Base-by-base conservation (phyloP, 306 rosid species). In the Astragalus membranaceus region DNA sequence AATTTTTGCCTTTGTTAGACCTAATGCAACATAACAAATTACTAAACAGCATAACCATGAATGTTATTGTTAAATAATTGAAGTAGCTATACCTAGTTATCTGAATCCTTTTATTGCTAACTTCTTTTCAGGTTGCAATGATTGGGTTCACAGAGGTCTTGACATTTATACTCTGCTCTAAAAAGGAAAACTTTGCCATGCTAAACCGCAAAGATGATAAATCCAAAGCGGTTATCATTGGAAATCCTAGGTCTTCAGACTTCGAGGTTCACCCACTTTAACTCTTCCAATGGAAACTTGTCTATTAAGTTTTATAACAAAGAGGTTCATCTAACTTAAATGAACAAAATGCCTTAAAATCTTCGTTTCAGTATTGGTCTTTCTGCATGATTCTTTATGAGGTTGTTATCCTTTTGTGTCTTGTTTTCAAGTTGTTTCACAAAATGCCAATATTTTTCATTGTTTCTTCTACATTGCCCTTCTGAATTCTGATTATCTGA, bases 221-320 rank as follows among this genome's bases (percentile, higher is more conserved):
- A 80, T 79, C 85, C 16, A 81, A 75, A n/a, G 92, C 89, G 0
- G 94, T 94, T 63, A 70, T 86, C 74, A 86, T 94, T 58, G 98
- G 82, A 69, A 94, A 94, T 79, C 97, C 97, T 51, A 89, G 97
- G 41, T 87, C 95, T 10, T 78, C 98, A 55, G 98, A 94, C 83
- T 87, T 84, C 78, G 95, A 94, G 95, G 97, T 91, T 64, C 64
- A 59, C 57, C 36, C 56, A 12, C 62, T 55, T 51, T 6, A 54
- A 7, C 56, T 39, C 69, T 30, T 37, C 63, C 37, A 35, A 17
- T 20, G 14, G n/a, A 50, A 53, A 14, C 39, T 44, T 35, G 32
- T 52, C 44, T 67, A 5, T 46, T 57, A 73, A 37, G 37, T 12
- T 56, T 78, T 52, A 69, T 48, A 33, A 6, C 5, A 30, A 15